phyloP scores from a whole-genome alignment of 805 yeast species.

The Deakozyma indianensis region DNA sequence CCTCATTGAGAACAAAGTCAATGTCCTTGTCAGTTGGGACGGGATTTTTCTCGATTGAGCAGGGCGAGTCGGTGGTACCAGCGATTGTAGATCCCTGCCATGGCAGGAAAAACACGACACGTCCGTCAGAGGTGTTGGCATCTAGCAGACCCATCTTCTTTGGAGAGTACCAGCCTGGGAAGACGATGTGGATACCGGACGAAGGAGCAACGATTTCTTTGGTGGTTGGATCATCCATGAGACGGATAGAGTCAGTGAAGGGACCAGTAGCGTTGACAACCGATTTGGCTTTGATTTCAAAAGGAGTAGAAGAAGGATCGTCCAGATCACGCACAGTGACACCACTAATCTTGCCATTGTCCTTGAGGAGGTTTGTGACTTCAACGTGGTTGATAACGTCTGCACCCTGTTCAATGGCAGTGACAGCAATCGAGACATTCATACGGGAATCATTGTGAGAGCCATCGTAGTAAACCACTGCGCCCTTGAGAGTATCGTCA shows the following conservation, averaged over 20 bases:
- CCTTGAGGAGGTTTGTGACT: slow-evolving; percentile 62
- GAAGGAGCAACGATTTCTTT: slow-evolving; percentile 85
- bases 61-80: slow-evolving; percentile 90
- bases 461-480: slow-evolving; percentile 91
- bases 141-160: slow-evolving; percentile 76
- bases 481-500: slow-evolving; percentile 65
- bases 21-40: slow-evolving; percentile 81
- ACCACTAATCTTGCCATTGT: slow-evolving; percentile 49
- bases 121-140: slow-evolving; percentile 85
- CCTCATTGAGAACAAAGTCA: slow-evolving; percentile 70
- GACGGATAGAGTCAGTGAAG: slow-evolving; percentile 67
- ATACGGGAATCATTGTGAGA: slow-evolving; percentile 85
- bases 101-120: slow-evolving; percentile 93
- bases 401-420: slow-evolving; percentile 81
- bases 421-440: slow-evolving; percentile 71
- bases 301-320: slow-evolving; percentile 46
- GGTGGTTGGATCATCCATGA: slow-evolving; percentile 54
- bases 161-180: slow-evolving; percentile 89
- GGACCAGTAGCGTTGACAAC: slow-evolving; percentile 94
- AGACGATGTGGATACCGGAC: slow-evolving; percentile 81
- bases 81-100: slow-evolving; percentile 97
- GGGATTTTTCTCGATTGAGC: slow-evolving; percentile 34
- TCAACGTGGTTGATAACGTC: slow-evolving; percentile 79
- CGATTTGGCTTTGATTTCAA: slow-evolving; percentile 50
- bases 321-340: slow-evolving; percentile 38